Percentiles rank a stretch among this genome's conserved stretches.
Evolutionary conservation across 441 rosid species (phyloP).

Genomic region (Francoa sonchifolia): DNA sequence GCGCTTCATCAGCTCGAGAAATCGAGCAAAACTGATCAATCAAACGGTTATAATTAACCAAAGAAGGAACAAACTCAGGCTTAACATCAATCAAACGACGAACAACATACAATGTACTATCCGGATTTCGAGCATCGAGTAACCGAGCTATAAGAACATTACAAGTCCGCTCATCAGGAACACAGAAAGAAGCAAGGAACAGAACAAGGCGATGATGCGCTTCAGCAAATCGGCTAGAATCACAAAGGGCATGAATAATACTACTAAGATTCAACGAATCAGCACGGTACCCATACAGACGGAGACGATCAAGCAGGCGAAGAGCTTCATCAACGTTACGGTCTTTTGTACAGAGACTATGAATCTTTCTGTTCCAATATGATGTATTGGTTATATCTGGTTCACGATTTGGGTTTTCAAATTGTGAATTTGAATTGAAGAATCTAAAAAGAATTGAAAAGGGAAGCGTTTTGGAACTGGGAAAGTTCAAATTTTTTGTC

Average conservation of each 20-base stretch:
- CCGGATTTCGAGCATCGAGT: slow-evolving; percentile 42
- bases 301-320: slow-evolving; percentile 32
- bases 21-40: slow-evolving; percentile 49
- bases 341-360: slow-evolving; percentile 27
- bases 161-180: slow-evolving; percentile 63
- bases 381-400: slow-evolving; percentile 27
- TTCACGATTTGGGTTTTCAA: too few relatives aligned
- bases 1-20: too few relatives aligned
- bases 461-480: too few relatives aligned
- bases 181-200: slow-evolving; percentile 28
- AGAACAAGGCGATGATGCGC: slow-evolving; percentile 43
- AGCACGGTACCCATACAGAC: slow-evolving; percentile 46
- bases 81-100: slow-evolving; percentile 31
- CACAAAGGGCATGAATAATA: slow-evolving; percentile 57
- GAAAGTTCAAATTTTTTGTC: too few relatives aligned
- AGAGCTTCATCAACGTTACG: slow-evolving; percentile 43
- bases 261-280: slow-evolving; percentile 48
- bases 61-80: slow-evolving; percentile 52
- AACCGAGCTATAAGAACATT: slow-evolving; percentile 54
- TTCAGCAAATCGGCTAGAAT: slow-evolving; percentile 39
- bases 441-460: too few relatives aligned
- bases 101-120: slow-evolving; percentile 28
- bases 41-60: slow-evolving; percentile 61
- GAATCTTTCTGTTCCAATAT: slow-evolving; percentile 41
- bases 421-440: too few relatives aligned